A percentile compares a stretch with the other conserved stretches of the same genome.
phyloP scores from a whole-genome alignment of 108 stramenopile genomes.

The Fragilariopsis cylindrus region DNA sequence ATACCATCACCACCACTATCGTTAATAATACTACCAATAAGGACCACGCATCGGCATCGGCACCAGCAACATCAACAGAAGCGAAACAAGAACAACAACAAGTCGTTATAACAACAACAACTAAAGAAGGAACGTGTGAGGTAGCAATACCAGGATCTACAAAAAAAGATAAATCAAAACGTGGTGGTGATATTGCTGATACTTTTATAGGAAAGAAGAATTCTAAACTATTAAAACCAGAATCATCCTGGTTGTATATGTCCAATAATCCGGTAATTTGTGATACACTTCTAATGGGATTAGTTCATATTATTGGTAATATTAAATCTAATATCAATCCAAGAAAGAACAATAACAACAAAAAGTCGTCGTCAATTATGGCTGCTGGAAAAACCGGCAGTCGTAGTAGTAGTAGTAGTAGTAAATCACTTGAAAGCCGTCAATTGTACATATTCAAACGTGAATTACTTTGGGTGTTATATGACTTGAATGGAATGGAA shows the following conservation, averaged over 20 bases:
- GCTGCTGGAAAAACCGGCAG: background rate
- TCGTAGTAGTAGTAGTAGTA: background rate
- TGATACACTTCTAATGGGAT: slow-evolving; percentile 36
- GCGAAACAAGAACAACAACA: slow-evolving; percentile 55
- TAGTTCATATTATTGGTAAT: slow-evolving; percentile 57
- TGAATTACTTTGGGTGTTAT: slow-evolving; percentile 59
- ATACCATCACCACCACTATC: slow-evolving; percentile 3
- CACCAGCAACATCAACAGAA: background rate
- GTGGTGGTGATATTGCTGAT: slow-evolving; percentile 52
- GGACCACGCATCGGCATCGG: too few relatives aligned
- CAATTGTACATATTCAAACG: slow-evolving; percentile 53
- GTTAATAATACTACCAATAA: too few relatives aligned
- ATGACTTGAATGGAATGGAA: slow-evolving; percentile 41
- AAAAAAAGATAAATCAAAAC: slow-evolving; percentile 40
- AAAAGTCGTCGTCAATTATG: background rate
- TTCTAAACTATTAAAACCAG: slow-evolving; percentile 28
- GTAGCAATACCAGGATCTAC: slow-evolving; percentile 69
- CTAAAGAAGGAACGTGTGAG: slow-evolving; percentile 49
- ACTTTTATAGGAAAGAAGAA: slow-evolving; percentile 1
- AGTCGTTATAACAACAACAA: background rate
- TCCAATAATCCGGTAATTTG: slow-evolving; percentile 54
- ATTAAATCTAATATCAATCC: slow-evolving; percentile 57
- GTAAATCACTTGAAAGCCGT: slow-evolving; percentile 33
- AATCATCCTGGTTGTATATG: slow-evolving; percentile 73
- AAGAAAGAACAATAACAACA: background rate